Evolutionary conservation across 2,329 filamentous ascomycete genomes (phyloP).

Genomic region (Cytospora chrysosperma): DNA sequence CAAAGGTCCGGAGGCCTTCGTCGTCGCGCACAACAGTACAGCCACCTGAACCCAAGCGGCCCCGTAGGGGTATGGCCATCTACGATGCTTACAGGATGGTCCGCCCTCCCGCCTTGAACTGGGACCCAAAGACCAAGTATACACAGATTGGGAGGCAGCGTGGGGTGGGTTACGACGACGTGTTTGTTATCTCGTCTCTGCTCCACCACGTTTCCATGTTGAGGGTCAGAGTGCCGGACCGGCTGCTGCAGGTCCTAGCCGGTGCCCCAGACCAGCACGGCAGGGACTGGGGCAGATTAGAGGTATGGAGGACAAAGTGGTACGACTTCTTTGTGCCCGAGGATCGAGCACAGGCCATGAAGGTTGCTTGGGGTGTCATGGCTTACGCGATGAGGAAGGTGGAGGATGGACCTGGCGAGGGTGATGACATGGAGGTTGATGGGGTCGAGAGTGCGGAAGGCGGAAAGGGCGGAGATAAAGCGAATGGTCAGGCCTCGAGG

Average conservation of each 20-base stretch:
- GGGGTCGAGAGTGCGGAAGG: slow-evolving; percentile 31
- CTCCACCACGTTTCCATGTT: slow-evolving; percentile 63
- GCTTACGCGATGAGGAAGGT: slow-evolving; percentile 56
- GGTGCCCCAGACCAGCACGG: slow-evolving; percentile 38
- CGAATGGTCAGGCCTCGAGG: not conserved
- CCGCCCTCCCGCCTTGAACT: slow-evolving; percentile 54
- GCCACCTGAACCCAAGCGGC: slow-evolving; percentile 43
- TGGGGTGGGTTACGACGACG: slow-evolving; percentile 54
- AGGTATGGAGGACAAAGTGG: slow-evolving; percentile 60
- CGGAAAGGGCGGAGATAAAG: slow-evolving; percentile 8
- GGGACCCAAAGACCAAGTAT: slow-evolving; percentile 61
- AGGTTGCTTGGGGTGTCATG: slow-evolving; percentile 59
- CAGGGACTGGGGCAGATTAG: slow-evolving; percentile 51
- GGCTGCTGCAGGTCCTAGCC: slow-evolving; percentile 52
- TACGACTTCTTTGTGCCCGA: slow-evolving; percentile 57
- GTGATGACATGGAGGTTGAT: slow-evolving; percentile 33
- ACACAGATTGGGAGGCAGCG: slow-evolving; percentile 52
- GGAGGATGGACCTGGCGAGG: slow-evolving; percentile 28
- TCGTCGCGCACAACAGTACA: slow-evolving; percentile 25
- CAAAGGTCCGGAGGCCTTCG: slow-evolving; percentile 8
- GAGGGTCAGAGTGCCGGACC: slow-evolving; percentile 56
- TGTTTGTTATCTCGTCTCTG: slow-evolving; percentile 60
- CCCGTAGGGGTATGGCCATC: slow-evolving; percentile 55
- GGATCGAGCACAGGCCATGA: slow-evolving; percentile 57
- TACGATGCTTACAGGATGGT: slow-evolving; percentile 66